Evolutionary conservation across 805 yeast genomes (phyloP).

Genomic region (Phaffomyces opuntiae): DNA sequence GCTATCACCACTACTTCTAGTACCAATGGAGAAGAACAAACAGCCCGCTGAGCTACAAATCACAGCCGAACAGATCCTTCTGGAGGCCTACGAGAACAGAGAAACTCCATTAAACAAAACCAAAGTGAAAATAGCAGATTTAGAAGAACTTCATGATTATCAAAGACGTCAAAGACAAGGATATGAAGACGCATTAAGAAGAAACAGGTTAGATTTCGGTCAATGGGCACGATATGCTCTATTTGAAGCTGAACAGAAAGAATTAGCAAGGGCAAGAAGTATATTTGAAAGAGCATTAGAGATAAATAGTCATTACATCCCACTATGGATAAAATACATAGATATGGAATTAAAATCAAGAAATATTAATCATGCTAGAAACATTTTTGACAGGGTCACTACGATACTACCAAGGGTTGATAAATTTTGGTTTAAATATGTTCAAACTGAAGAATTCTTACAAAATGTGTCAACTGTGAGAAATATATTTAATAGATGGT

Average conservation of each 20-base stretch:
- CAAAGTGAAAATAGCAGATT: constrained; percentile 51
- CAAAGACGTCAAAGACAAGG: constrained; percentile 76
- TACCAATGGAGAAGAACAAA: constrained; percentile 28
- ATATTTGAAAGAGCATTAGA: constrained; percentile 82
- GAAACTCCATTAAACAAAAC: constrained; percentile 34
- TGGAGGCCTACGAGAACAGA: constrained; percentile 50
- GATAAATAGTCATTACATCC: constrained; percentile 67
- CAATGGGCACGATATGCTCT: constrained; percentile 92
- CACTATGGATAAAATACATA: constrained; percentile 80
- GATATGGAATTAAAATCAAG: constrained; percentile 67
- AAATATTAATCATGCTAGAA: constrained; percentile 84
- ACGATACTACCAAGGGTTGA: constrained; percentile 69
- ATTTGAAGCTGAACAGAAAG: constrained; percentile 79
- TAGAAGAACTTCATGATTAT: constrained; percentile 71
- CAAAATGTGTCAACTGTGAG: constrained; percentile 58
- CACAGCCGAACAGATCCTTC: constrained; percentile 56
- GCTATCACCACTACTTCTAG: too few relatives aligned
- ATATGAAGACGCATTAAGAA: constrained; percentile 78
- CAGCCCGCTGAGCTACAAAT: constrained; percentile 47
- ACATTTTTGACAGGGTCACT: constrained; percentile 73
- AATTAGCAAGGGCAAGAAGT: constrained; percentile 73
- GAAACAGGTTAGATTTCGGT: constrained; percentile 72
- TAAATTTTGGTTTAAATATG: constrained; percentile 81
- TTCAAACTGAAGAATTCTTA: constrained; percentile 74
- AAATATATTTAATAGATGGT: constrained; percentile 70